Base-by-base conservation (phyloP, 176 grass and related monocot species). In the Ensete ventricosum region DNA sequence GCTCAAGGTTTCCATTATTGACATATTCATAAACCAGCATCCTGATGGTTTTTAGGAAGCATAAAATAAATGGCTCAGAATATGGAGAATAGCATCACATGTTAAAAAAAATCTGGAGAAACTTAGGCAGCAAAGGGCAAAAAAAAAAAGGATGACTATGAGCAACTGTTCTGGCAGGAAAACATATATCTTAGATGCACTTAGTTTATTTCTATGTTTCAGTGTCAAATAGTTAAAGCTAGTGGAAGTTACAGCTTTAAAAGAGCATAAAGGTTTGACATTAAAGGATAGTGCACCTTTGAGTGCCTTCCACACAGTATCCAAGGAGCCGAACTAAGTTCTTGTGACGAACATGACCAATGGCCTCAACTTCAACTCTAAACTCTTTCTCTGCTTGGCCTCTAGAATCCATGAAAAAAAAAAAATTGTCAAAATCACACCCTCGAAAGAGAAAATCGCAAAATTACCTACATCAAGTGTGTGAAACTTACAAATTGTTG, bases 11-110 rank as follows among this genome's bases (percentile, higher is more conserved):
- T 25, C 75, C 75, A 77, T 77, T 77, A 52, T 64, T 77, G 59
- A 77, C 49, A 77, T 77, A 77, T 60, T 77, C 75, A 76, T 76
- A 77, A 24, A 77, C 75, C 43, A 77, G 43, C 75, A 77, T 77
- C 75, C 75, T 77, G 60, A 66, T 70, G 7, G 21, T 70, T 20
- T 14, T 70, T 70, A 20, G 29, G 51, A 17, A 50, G 51, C 17
- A 52, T 51, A 52, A 70, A 70, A 19, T n/a, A 34, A 50, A 70
- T 70, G 19, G 67, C 50, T 70, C 12, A 11, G 25, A 17, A 16
- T 17, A 16, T 0, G 66, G 63, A 65, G 12, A 1, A 65, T 13
- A 43, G 8, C 8, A 26, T 65, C 12, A 26, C 63, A 65, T 13
- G 11, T 26, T 11, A 27, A 65, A 8, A n/a, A 60, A 60, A 13